A percentile compares a stretch with the other conserved stretches of the same genome.
Conservation (phyloP, 176 grass and related monocot species). For the Oryza glumipatula region DNA sequence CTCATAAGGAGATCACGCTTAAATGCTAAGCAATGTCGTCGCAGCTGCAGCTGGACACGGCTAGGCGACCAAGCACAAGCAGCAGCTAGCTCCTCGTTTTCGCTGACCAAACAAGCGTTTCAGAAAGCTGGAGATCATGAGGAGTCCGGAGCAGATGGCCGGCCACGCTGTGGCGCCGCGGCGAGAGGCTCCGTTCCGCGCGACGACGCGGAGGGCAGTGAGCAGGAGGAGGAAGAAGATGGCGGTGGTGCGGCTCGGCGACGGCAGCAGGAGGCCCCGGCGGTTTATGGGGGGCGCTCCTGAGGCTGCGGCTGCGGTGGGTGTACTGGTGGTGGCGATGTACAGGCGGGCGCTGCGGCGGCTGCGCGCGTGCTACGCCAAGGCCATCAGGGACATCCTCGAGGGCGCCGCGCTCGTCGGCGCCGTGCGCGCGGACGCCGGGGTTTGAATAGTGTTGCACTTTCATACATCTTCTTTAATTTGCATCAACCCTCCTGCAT, state of each 20-base stretch:
- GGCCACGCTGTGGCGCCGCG: background rate
- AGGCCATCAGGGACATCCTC: constrained; percentile 25
- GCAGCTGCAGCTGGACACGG: background rate
- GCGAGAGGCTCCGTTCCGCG: background rate
- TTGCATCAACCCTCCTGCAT: too few relatives aligned
- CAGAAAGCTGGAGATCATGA: background rate
- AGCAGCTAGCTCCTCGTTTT: background rate
- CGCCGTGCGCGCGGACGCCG: constrained; percentile 27
- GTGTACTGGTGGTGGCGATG: background rate
- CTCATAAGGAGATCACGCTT: background rate
- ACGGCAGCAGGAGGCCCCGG: background rate
- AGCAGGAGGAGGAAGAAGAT: background rate
- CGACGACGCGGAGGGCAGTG: background rate
- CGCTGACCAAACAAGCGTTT: background rate
- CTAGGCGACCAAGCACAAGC: background rate
- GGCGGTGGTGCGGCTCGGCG: constrained; percentile 42
- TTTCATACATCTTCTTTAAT: too few relatives aligned
- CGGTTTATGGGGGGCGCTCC: background rate
- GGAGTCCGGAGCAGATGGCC: background rate
- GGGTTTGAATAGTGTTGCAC: background rate
- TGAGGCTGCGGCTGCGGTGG: constrained; percentile 27
- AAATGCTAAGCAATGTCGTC: background rate
- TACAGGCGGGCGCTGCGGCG: constrained; percentile 41
- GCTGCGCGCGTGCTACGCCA: constrained; percentile 40
- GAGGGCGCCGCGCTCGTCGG: constrained; percentile 41